Evolutionary conservation across 2,329 filamentous ascomycete genomes (phyloP).

Genomic region (Arthrobotrys pseudoclavata): DNA sequence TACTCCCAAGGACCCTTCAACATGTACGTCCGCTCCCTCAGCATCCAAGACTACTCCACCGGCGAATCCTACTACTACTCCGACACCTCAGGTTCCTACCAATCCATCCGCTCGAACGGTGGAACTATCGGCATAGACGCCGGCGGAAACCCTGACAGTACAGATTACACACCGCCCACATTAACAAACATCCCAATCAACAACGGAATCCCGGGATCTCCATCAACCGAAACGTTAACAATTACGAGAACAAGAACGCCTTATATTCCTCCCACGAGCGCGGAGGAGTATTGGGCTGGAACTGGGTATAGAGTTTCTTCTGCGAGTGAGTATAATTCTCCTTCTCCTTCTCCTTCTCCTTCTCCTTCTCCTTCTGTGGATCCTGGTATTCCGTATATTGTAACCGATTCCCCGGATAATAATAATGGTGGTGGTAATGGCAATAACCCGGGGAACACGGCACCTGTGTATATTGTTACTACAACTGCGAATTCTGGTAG

Average conservation of each 20-base stretch:
- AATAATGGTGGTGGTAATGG: neutral
- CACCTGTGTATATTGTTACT: conserved; percentile 64
- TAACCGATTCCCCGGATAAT: conserved; percentile 42
- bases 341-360: no score
- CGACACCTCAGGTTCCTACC: conserved; percentile 82
- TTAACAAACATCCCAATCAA: conserved; percentile 66
- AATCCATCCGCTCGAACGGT: conserved; percentile 83
- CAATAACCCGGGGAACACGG: conserved; percentile 61
- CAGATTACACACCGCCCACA: conserved; percentile 70
- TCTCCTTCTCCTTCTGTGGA: conserved; percentile 25
- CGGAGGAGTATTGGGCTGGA: conserved; percentile 56
- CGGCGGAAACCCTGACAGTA: conserved; percentile 71
- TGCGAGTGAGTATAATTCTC: conserved; percentile 51
- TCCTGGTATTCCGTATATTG: conserved; percentile 54
- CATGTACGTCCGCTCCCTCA: conserved; percentile 83
- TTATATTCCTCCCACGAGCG: conserved; percentile 73
- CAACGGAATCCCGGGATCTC: conserved; percentile 81
- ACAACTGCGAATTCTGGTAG: conserved; percentile 60
- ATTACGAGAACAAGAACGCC: conserved; percentile 31
- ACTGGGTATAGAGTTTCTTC: conserved; percentile 59
- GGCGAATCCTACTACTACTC: conserved; percentile 86
- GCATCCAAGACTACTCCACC: conserved; percentile 91
- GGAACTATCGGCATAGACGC: conserved; percentile 73
- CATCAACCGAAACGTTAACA: conserved; percentile 70
- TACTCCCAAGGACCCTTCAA: conserved; percentile 85